Evolutionary conservation across 495 filamentous ascomycete genomes (phyloP), one percentile per base, ranked within the genome.

Genomic region (Cercophora sp.): DNA sequence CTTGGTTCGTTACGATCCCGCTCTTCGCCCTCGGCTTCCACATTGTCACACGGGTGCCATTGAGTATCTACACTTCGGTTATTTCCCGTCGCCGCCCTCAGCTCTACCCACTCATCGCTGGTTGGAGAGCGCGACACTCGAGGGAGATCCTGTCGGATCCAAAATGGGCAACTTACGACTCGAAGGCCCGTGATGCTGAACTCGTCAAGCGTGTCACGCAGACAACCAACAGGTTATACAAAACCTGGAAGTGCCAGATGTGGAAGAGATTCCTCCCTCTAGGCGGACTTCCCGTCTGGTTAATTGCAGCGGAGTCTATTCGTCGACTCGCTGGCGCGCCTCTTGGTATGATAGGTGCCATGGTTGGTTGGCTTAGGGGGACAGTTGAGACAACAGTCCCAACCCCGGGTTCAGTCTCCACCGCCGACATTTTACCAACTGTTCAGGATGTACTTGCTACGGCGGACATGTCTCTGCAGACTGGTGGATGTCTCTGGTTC

Each of bases 401-500:
- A 2, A 26, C 48, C 11, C 23, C 55, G 4, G 23, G 31, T 6
- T 29, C 53, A 19, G 48, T 31, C 3, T 27, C 19, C 20, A 48
- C 29, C 1, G 41, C 18, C 19, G 48, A 43, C 18, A 24, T 26
- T n/a, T 15, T 23, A 24, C 16, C 11, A 6, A 13, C 13, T 11
- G 18, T 26, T 13, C 51, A 54, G 24, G 45, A 43, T 18, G 23
- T 31, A 15, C 5, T 51, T 8, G 4, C 48, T 3, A 11, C 26
- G 6, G 49, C 40, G 5, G 62, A 65, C 15, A 10, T 16, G 5
- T 36, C 54, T 5, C 43, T 60, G 45, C 79, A 39, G 81, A 89
- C 68, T 1, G 91, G 89, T 55, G 91, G 91, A 9, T 79, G 80
- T 3, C 73, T 89, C 5, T 97, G 90, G 89, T 91, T 93, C 63